Evolutionary conservation across 2,329 filamentous ascomycete genomes (phyloP), one percentile per base, ranked within the genome.

Genomic region (Aspergillus pseudoglaucus): DNA sequence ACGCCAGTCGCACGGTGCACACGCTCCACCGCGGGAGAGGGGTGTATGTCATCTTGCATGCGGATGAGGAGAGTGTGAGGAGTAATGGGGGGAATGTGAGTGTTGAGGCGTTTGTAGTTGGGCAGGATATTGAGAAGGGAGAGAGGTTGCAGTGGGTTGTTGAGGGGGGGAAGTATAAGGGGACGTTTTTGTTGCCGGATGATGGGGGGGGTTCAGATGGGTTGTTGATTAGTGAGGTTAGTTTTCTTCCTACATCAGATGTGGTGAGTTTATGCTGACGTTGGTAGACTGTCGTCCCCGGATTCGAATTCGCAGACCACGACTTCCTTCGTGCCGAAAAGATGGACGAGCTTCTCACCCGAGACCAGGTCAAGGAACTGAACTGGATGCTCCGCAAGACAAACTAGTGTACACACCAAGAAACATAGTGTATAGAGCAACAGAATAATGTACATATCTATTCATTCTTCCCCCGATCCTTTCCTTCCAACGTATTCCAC

Each of bases 121-220:
- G 83, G 0, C 72, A 70, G 10, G 68, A 83, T 59, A 67, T 85
- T 4, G 70, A 68, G 3, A 64, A 59, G 0, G 83, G 82, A 0
- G 84, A 87, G 70, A 77, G 62, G 60, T 53, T 84, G 58, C 81
- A 85, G 62, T 87, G 83, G 83, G 72, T 85, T 50, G 83, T 88
- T 6, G 81, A 84, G 46, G 83, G 83, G 0, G 82, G 80, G 4
- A 80, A 81, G 62, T 87, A 77, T 61, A 87, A 87, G 66, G 78
- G 77, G 9, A 83, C 75, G 57, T 85, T 77, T 63, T 58, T 87
- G 48, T 62, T 84, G 27, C 71, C 75, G 1, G 74, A 76, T 45
- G 65, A 65, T 39, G 57, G 60, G 4, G 59, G 55, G 22, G 68
- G 64, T 33, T 70, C 67, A 33, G 72, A 70, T 15, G 80, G 79